A percentile compares a stretch with the other conserved stretches of the same genome.
phyloP scores from a whole-genome alignment of 108 stramenopile genomes.

The Nitzschia sp. region DNA sequence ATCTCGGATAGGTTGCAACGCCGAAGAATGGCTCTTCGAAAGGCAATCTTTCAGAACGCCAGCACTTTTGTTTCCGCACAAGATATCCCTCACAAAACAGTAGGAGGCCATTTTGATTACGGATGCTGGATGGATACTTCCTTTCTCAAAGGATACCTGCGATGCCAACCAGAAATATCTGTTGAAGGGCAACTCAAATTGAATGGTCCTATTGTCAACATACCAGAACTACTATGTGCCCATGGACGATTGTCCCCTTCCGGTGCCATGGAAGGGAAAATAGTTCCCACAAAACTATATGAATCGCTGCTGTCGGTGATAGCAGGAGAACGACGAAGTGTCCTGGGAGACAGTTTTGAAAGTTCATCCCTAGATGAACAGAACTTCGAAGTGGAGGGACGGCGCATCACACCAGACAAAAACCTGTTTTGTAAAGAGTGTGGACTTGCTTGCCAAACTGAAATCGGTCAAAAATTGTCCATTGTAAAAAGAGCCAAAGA shows the following conservation, averaged over 20 bases:
- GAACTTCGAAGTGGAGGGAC: constrained; percentile 13
- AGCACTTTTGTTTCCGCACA: constrained; percentile 11
- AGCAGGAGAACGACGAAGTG: constrained; percentile 34
- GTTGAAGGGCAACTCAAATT: constrained; percentile 43
- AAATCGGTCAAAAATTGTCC: constrained; percentile 24
- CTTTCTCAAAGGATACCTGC: constrained; percentile 50
- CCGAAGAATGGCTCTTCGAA: constrained; percentile 35
- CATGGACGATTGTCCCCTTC: constrained; percentile 58
- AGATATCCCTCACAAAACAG: constrained; percentile 2
- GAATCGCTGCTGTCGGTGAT: constrained; percentile 41
- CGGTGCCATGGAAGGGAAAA: constrained; percentile 54
- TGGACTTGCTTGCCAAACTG: constrained; percentile 17
- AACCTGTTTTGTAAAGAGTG: constrained; percentile 41
- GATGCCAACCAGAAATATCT: constrained; percentile 36
- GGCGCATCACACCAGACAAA: constrained; percentile 10
- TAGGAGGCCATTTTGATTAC: not conserved
- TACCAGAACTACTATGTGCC: constrained; percentile 42
- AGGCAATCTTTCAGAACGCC: constrained; percentile 32
- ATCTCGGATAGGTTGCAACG: constrained; percentile 27
- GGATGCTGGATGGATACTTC: constrained; percentile 57
- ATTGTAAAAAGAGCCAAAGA: constrained; percentile 17
- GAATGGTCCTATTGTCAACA: constrained; percentile 29
- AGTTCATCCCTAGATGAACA: constrained; percentile 7
- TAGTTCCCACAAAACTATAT: constrained; percentile 49
- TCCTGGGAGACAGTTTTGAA: constrained; percentile 13